Evolutionary conservation across 768 basidiomycete genomes (phyloP).

Genomic region (Phanerochaete carnosa): DNA sequence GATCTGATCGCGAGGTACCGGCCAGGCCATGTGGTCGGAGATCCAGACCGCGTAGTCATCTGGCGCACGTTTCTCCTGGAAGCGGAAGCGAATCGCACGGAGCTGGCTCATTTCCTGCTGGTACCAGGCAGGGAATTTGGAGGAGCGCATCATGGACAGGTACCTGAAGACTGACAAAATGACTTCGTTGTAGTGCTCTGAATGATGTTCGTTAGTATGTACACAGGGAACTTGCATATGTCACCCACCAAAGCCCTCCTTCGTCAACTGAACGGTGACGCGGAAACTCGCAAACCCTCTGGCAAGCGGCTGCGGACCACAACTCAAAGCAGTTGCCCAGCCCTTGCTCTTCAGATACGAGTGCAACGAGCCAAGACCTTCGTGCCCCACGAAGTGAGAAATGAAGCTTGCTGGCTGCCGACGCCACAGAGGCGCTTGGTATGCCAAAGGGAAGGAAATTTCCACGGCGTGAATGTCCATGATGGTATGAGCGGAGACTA

Average conservation of each 20-base stretch:
- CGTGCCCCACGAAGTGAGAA: constrained; percentile 84
- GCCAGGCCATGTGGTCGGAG: constrained; percentile 73
- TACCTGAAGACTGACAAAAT: constrained; percentile 77
- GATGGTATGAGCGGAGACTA: constrained; percentile 85
- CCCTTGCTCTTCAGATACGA: constrained; percentile 88
- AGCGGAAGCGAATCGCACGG: constrained; percentile 75
- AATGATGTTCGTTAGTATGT: background rate
- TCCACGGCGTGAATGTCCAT: constrained; percentile 85
- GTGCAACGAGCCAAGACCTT: constrained; percentile 87
- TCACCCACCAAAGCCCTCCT: constrained; percentile 72
- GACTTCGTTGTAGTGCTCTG: constrained; percentile 76
- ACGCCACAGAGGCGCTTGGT: constrained; percentile 71
- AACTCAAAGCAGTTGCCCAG: constrained; percentile 75
- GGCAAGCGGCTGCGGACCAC: constrained; percentile 67
- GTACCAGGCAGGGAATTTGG: constrained; percentile 58
- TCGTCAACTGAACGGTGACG: constrained; percentile 74
- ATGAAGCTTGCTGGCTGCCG: constrained; percentile 77
- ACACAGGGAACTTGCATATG: constrained; percentile 5
- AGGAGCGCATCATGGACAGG: constrained; percentile 61
- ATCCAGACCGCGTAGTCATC: constrained; percentile 78
- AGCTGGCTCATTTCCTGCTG: constrained; percentile 76
- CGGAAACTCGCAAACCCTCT: constrained; percentile 91
- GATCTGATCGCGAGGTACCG: constrained; percentile 73
- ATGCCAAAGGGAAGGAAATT: constrained; percentile 73
- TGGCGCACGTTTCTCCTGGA: constrained; percentile 79